Conservation (phyloP, 2,329 filamentous ascomycete genomes). For the Diaporthe nobilis region DNA sequence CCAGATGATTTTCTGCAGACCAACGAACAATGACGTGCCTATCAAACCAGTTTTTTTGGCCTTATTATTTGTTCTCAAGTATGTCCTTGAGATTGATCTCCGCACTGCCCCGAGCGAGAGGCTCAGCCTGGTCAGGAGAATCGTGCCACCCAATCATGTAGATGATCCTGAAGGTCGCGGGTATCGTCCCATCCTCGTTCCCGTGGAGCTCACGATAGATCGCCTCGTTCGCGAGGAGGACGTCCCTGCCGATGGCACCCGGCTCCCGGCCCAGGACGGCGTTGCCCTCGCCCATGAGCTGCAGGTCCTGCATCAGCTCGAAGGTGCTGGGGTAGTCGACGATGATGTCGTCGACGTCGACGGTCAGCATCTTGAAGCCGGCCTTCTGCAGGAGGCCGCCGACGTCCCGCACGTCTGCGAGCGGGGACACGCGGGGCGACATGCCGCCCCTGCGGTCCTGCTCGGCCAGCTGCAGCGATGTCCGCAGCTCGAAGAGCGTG, state of each 20-base stretch:
- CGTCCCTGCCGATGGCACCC: constrained; percentile 83
- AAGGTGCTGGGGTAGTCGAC: constrained; percentile 94
- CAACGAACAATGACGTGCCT: background rate
- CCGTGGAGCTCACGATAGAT: constrained; percentile 93
- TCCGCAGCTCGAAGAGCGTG: constrained; percentile 92
- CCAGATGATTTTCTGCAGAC: background rate
- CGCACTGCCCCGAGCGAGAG: constrained; percentile 86
- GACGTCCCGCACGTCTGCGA: constrained; percentile 93
- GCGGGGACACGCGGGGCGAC: constrained; percentile 88
- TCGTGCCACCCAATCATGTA: constrained; percentile 99
- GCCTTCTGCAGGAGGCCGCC: constrained; percentile 88
- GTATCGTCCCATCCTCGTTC: constrained; percentile 81
- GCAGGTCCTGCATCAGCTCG: constrained; percentile 91
- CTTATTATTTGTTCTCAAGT: constrained; percentile 60
- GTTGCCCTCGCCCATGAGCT: constrained; percentile 96
- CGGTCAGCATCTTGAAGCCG: constrained; percentile 95
- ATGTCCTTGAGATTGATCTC: constrained; percentile 92
- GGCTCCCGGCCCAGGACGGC: constrained; percentile 88
- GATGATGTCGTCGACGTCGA: constrained; percentile 97
- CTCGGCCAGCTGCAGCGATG: constrained; percentile 92
- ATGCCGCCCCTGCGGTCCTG: constrained; percentile 93
- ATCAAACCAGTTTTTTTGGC: no score
- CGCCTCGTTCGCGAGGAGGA: constrained; percentile 86
- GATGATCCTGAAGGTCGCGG: constrained; percentile 94
- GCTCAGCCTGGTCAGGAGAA: constrained; percentile 82